phyloP scores from a whole-genome alignment of 1,284 basidiomycete species.

The Anthracocystis panici-leucophaei region DNA sequence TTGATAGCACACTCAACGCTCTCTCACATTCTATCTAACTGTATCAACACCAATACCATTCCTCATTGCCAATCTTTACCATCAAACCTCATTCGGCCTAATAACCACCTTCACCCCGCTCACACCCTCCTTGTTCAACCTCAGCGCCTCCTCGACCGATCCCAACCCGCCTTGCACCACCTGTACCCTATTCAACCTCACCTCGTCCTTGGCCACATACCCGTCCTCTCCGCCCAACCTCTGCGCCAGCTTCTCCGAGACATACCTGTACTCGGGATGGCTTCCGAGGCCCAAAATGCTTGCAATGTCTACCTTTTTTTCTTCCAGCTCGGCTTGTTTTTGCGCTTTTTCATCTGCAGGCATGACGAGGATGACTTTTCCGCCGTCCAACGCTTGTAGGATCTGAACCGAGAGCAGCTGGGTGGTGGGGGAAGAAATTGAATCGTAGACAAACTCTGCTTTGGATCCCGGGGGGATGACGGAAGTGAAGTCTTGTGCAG shows the following conservation, averaged over 20 bases:
- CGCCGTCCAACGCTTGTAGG: slow-evolving; percentile 34
- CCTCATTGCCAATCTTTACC: neutral
- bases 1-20: neutral
- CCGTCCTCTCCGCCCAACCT: slow-evolving; percentile 52
- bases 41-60: neutral
- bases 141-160: slow-evolving; percentile 47
- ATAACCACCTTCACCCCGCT: slow-evolving; percentile 55
- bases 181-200: slow-evolving; percentile 44
- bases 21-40: neutral
- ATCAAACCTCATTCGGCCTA: slow-evolving; percentile 35
- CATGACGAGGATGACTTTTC: slow-evolving; percentile 39
- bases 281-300: slow-evolving; percentile 35
- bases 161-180: slow-evolving; percentile 50
- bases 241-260: slow-evolving; percentile 39
- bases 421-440: slow-evolving; percentile 48
- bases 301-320: slow-evolving; percentile 12
- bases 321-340: neutral
- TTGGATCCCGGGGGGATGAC: slow-evolving; percentile 9
- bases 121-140: slow-evolving; percentile 52
- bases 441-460: slow-evolving; percentile 47
- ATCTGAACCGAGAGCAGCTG: slow-evolving; percentile 48
- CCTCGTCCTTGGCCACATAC: slow-evolving; percentile 41
- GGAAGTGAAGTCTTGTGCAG: slow-evolving; percentile 19
- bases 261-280: slow-evolving; percentile 26
- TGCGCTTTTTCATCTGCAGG: slow-evolving; percentile 24